A percentile compares a stretch with the other conserved stretches of the same genome.
phyloP scores from a whole-genome alignment of 345 rosid genomes.

The Psidium guajava region DNA sequence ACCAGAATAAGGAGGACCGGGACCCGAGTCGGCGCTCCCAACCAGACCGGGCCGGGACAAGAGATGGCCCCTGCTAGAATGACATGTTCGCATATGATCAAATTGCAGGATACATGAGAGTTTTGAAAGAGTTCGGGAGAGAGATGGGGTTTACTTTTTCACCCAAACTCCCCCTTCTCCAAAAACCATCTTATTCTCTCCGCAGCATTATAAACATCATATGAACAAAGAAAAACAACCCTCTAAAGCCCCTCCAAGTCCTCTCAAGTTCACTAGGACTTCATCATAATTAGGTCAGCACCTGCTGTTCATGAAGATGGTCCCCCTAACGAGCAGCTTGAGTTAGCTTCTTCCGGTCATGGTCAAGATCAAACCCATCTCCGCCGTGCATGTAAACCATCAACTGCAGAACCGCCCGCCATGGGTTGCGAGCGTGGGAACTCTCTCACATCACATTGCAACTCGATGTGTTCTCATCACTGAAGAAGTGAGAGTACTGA shows the following conservation, averaged over 20 bases:
- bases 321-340: not conserved
- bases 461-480: slow-evolving; percentile 85
- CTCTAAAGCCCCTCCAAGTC: not conserved
- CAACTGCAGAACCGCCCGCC: not conserved
- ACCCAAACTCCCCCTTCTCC: not conserved
- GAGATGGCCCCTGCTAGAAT: not conserved
- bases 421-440: not conserved
- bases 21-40: not conserved
- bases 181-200: not conserved
- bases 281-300: not conserved
- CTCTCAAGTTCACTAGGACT: not conserved
- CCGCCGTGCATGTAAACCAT: not conserved
- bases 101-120: not conserved
- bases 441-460: slow-evolving; percentile 72
- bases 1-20: not conserved
- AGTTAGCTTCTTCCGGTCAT: not conserved
- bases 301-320: not conserved
- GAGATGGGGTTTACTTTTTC: not conserved
- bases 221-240: not conserved
- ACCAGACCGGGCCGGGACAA: not conserved
- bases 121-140: not conserved
- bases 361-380: not conserved
- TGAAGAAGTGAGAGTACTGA: slow-evolving; percentile 47
- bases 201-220: not conserved
- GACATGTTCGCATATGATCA: not conserved